A percentile compares a stretch with the other conserved stretches of the same genome.
These are phyloP conservation scores for Conoideocrella luteorostrata DNA, from an alignment of 2,329 filamentous ascomycete genomes.

Conservation along the genomic window DNA sequence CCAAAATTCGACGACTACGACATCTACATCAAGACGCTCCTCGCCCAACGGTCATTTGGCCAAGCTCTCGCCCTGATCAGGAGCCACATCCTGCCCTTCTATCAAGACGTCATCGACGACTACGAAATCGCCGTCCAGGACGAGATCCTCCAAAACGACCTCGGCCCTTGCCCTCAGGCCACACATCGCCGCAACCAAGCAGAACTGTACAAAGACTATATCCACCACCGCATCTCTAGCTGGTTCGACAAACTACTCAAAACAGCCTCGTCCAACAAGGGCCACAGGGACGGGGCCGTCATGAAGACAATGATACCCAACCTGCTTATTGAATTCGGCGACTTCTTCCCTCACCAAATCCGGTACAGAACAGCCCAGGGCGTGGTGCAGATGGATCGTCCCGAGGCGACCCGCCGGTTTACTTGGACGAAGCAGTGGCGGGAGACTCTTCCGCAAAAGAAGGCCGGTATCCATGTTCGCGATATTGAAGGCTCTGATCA, in stretches of 20 bases:
- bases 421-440: conserved; percentile 16
- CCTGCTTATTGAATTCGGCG: conserved; percentile 25
- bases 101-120: conserved; percentile 17
- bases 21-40: conserved; percentile 33
- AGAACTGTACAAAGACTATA: conserved; percentile 25
- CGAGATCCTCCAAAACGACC: conserved; percentile 25
- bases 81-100: conserved; percentile 34
- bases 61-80: conserved; percentile 32
- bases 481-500: conserved; percentile 11
- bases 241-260: conserved; percentile 23
- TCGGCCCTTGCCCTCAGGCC: conserved; percentile 10
- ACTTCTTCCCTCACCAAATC: conserved; percentile 25
- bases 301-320: conserved; percentile 20
- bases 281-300: conserved; percentile 17
- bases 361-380: conserved; percentile 28
- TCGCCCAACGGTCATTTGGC: conserved; percentile 21
- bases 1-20: conserved; percentile 53
- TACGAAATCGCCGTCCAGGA: conserved; percentile 23
- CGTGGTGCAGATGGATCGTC: conserved; percentile 18
- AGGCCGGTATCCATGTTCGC: conserved; percentile 12
- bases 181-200: conserved; percentile 20
- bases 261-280: conserved; percentile 14
- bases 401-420: conserved; percentile 16
- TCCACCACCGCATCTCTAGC: conserved; percentile 22
- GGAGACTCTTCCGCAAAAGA: conserved; percentile 21